Percentiles rank a stretch among this genome's conserved stretches.
These are phyloP conservation scores for Bjerkandera adusta DNA, from an alignment of 1,284 basidiomycete genomes.

Conservation along the genomic window DNA sequence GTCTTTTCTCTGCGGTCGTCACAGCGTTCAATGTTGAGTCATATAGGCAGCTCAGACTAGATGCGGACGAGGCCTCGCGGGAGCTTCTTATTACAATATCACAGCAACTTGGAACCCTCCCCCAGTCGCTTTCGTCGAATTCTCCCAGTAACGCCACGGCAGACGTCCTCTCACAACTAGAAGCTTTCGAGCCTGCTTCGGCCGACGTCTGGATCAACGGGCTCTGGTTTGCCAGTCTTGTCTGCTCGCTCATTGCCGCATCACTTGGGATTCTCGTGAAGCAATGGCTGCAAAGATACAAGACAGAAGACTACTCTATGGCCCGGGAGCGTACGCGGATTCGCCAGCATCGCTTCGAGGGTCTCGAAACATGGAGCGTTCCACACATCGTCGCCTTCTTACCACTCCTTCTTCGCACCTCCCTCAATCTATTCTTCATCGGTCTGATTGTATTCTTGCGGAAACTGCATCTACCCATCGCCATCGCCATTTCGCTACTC, in stretches of 20 bases:
- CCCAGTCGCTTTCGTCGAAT: neutral
- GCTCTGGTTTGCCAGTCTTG: conserved; percentile 16
- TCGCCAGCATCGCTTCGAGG: conserved; percentile 25
- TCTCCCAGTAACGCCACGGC: neutral
- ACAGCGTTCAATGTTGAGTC: conserved; percentile 7
- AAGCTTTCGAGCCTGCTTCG: neutral
- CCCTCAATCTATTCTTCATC: conserved; percentile 29
- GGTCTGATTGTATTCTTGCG: conserved; percentile 18
- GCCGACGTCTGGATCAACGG: conserved; percentile 15
- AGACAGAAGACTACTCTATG: conserved; percentile 4
- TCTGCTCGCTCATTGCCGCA: conserved; percentile 16
- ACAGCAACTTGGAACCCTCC: conserved; percentile 7
- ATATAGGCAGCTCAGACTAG: conserved; percentile 2
- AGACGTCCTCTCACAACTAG: neutral
- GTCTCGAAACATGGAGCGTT: conserved; percentile 28
- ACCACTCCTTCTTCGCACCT: conserved; percentile 27
- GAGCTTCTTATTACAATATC: conserved; percentile 17
- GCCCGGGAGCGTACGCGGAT: conserved; percentile 5
- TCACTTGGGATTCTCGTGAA: conserved; percentile 16
- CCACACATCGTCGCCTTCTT: conserved; percentile 25
- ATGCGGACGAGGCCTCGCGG: neutral
- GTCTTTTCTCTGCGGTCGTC: conserved; percentile 10
- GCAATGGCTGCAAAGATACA: conserved; percentile 15
- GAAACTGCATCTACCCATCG: conserved; percentile 2
- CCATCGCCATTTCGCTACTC: neutral